Evolutionary conservation across 2,329 filamentous ascomycete species (phyloP).

Genomic region (Pestalotiopsis sp.): DNA sequence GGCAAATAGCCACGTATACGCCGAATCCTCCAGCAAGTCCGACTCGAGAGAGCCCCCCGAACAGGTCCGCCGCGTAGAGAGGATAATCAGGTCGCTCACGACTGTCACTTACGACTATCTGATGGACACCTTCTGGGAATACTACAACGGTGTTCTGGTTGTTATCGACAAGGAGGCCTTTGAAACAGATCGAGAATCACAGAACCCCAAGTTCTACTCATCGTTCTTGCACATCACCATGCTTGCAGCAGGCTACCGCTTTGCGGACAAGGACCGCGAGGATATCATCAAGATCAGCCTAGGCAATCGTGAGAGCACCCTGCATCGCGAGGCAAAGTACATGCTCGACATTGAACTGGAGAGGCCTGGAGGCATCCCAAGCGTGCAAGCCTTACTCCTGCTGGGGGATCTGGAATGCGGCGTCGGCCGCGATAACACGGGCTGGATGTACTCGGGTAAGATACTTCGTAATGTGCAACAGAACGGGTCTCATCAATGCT

Average conservation of each 20-base stretch:
- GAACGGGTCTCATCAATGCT: not conserved
- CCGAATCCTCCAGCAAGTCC: slow-evolving; percentile 37
- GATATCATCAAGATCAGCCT: slow-evolving; percentile 51
- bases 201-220: slow-evolving; percentile 52
- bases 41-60: slow-evolving; percentile 43
- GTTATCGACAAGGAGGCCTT: slow-evolving; percentile 53
- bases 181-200: slow-evolving; percentile 46
- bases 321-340: slow-evolving; percentile 56
- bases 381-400: slow-evolving; percentile 53
- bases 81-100: slow-evolving; percentile 48
- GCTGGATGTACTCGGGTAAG: slow-evolving; percentile 57
- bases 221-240: slow-evolving; percentile 54
- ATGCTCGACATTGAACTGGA: slow-evolving; percentile 58
- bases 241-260: slow-evolving; percentile 54
- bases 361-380: slow-evolving; percentile 52
- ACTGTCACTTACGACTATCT: slow-evolving; percentile 54
- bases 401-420: slow-evolving; percentile 57
- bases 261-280: slow-evolving; percentile 48
- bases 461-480: slow-evolving; percentile 17
- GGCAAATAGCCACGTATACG: slow-evolving; percentile 55
- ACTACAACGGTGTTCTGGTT: slow-evolving; percentile 52
- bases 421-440: slow-evolving; percentile 54
- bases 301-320: slow-evolving; percentile 50
- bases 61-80: slow-evolving; percentile 48
- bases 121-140: slow-evolving; percentile 52